Percentiles rank a stretch among this genome's conserved stretches.
Conservation (phyloP, 139 green algal species). For the Edaphochlamys debaryana region DNA sequence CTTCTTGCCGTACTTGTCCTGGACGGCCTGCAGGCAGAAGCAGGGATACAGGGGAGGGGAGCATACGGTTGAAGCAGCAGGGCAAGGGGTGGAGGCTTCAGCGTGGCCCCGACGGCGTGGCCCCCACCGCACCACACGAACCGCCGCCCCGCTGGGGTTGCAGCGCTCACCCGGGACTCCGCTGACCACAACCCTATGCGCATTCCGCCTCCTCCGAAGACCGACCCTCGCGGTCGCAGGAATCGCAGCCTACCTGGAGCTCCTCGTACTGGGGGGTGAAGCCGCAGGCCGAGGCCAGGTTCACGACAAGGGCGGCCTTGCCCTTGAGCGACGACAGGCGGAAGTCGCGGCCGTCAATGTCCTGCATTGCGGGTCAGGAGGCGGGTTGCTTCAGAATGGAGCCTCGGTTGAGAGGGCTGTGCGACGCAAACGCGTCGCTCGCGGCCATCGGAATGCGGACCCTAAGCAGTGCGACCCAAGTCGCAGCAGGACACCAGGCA, state of each 20-base stretch:
- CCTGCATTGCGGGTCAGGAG: neutral
- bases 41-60: too few species aligned
- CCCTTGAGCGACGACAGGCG: conserved; percentile 61
- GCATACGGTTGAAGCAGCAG: too few species aligned
- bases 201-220: too few species aligned
- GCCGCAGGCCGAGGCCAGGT: conserved; percentile 66
- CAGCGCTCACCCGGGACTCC: too few species aligned
- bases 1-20: conserved; percentile 70
- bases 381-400: too few species aligned
- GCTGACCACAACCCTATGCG: too few species aligned
- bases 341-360: conserved; percentile 56
- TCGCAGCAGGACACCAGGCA: neutral
- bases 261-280: conserved; percentile 52
- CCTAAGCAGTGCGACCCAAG: neutral
- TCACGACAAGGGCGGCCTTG: conserved; percentile 78
- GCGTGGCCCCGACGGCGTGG: too few species aligned
- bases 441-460: neutral
- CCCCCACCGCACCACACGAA: too few species aligned
- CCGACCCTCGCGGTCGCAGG: too few species aligned
- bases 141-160: too few species aligned
- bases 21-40: conserved; percentile 67
- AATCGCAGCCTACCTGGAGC: too few species aligned
- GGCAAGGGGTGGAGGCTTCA: too few species aligned
- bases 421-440: neutral
- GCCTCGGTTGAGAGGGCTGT: neutral